Percentiles rank a stretch among this genome's conserved stretches.
Evolutionary conservation across 805 yeast genomes (phyloP).

Genomic region (Kodamaea sagamina): DNA sequence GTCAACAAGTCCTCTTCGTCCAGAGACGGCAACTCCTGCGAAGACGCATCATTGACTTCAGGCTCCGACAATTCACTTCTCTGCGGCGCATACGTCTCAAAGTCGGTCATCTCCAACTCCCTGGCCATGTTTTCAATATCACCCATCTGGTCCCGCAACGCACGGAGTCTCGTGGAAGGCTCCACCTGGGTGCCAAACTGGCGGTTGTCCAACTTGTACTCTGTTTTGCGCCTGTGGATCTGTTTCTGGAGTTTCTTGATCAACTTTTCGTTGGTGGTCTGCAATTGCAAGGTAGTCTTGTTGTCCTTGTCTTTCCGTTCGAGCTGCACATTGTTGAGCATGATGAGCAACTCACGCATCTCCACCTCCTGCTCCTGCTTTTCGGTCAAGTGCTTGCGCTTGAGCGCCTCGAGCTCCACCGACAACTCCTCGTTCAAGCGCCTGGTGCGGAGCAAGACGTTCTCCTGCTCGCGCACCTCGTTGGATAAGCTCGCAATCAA

Average conservation of each 20-base stretch:
- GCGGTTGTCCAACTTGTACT: slow-evolving; percentile 46
- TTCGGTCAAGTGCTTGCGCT: slow-evolving; percentile 58
- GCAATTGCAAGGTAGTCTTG: slow-evolving; percentile 39
- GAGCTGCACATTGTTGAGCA: slow-evolving; percentile 48
- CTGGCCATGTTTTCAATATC: slow-evolving; percentile 81
- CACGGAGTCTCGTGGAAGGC: slow-evolving; percentile 74
- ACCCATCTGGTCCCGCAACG: slow-evolving; percentile 81
- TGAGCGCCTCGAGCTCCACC: slow-evolving; percentile 61
- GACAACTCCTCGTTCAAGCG: slow-evolving; percentile 62
- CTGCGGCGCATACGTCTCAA: slow-evolving; percentile 43
- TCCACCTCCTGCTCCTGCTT: slow-evolving; percentile 77
- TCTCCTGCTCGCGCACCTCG: slow-evolving; percentile 65
- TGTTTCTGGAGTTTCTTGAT: slow-evolving; percentile 45
- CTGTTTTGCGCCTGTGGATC: slow-evolving; percentile 49
- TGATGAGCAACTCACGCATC: slow-evolving; percentile 68
- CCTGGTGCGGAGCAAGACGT: slow-evolving; percentile 58
- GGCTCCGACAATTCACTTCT: slow-evolving; percentile 11
- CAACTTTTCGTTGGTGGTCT: slow-evolving; percentile 37
- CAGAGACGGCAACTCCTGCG: not conserved
- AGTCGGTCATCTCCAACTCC: slow-evolving; percentile 82
- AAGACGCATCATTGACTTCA: slow-evolving; percentile 1
- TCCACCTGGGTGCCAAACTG: slow-evolving; percentile 59
- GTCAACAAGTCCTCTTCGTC: slow-evolving; percentile 7
- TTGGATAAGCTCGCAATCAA: slow-evolving; percentile 58
- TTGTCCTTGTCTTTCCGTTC: slow-evolving; percentile 32